Percentiles rank a stretch among this genome's conserved stretches.
These are phyloP conservation scores for Paramecium sonneborni DNA, from an alignment of 73 alveolate species.

Conservation along the genomic window DNA sequence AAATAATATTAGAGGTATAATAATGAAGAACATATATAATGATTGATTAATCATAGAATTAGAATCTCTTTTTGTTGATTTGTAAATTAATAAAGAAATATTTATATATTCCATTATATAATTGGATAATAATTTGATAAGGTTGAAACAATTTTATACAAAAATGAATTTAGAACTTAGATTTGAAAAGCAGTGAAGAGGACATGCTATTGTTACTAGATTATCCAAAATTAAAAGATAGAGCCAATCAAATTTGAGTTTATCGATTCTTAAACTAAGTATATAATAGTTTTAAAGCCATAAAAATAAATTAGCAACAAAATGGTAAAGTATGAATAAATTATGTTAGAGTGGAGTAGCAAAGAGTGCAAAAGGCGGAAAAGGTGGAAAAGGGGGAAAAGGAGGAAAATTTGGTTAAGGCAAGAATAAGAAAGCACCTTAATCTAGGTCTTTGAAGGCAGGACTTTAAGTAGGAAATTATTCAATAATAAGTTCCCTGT, in stretches of 20 bases:
- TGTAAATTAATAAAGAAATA: neutral
- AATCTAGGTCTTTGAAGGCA: conserved; percentile 96
- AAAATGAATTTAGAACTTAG: neutral
- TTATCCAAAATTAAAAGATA: conserved; percentile 23
- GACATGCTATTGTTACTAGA: neutral
- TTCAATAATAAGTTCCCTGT: conserved; percentile 91
- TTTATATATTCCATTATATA: neutral
- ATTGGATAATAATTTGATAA: neutral
- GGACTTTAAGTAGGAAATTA: conserved; percentile 86
- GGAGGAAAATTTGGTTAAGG: conserved; percentile 90
- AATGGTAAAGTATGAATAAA: conserved; percentile 3
- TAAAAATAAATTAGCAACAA: conserved; percentile 25
- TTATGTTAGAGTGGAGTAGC: conserved; percentile 27
- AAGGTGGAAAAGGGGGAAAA: conserved; percentile 92
- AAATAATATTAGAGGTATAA: neutral
- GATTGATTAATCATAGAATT: neutral
- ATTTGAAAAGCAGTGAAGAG: neutral
- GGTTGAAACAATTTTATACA: neutral
- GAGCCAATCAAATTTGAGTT: conserved; percentile 56
- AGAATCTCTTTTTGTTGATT: neutral
- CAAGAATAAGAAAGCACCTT: conserved; percentile 93
- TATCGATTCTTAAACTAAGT: conserved; percentile 30
- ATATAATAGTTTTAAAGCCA: neutral
- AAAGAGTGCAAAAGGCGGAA: conserved; percentile 80
- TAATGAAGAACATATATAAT: neutral